phyloP scores from a whole-genome alignment of 495 filamentous ascomycete species.

The Poronia punctata region DNA sequence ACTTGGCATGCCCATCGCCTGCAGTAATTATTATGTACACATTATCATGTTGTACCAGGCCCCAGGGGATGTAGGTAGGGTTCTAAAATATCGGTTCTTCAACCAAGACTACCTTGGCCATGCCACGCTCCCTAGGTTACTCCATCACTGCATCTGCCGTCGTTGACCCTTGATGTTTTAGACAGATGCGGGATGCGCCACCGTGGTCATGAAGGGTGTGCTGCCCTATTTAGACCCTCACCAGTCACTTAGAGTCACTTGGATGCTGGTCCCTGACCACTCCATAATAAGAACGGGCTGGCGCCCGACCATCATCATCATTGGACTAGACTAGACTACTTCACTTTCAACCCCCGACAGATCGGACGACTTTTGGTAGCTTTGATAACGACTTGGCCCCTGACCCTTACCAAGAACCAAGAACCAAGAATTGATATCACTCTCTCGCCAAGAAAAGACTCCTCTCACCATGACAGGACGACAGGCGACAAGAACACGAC shows the following conservation, averaged over 20 bases:
- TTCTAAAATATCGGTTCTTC: conserved; percentile 6
- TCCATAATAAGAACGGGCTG: too few relatives aligned
- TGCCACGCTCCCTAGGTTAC: too few relatives aligned
- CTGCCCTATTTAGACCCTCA: conserved; percentile 1
- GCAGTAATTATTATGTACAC: conserved; percentile 7
- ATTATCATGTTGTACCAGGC: too few relatives aligned
- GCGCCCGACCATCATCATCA: conserved; percentile 5
- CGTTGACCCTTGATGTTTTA: conserved; percentile 2
- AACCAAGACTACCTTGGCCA: too few relatives aligned
- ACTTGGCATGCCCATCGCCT: conserved; percentile 6
- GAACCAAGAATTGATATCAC: conserved; percentile 1
- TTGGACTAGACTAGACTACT: conserved; percentile 9
- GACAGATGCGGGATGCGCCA: conserved; percentile 11
- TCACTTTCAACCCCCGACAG: conserved; percentile 1
- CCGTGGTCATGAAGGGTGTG: conserved; percentile 6
- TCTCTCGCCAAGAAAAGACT: too few relatives aligned
- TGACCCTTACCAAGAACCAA: too few relatives aligned
- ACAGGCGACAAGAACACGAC: conserved; percentile 13
- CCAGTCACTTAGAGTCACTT: too few relatives aligned
- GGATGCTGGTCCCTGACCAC: not conserved
- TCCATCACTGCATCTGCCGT: conserved; percentile 9
- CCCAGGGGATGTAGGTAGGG: conserved; percentile 5
- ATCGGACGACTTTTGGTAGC: too few relatives aligned
- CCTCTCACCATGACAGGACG: conserved; percentile 10
- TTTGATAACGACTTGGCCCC: too few relatives aligned